A percentile compares a stretch with the other conserved stretches of the same genome.
Evolutionary conservation across 140 eudicot genomes (phyloP).

Genomic region (Flaveria floridana): DNA sequence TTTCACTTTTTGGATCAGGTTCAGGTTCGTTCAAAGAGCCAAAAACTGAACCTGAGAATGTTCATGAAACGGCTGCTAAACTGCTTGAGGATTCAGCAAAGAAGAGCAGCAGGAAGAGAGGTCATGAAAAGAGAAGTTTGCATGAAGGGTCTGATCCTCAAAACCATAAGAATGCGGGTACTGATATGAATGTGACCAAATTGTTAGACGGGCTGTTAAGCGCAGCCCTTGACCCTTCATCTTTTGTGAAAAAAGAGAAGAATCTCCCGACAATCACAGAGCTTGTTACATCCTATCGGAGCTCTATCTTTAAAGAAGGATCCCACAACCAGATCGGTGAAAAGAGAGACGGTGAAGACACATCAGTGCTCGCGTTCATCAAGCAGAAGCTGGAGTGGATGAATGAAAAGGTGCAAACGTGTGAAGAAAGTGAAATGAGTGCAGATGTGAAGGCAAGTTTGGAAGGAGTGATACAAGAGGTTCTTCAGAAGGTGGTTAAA

Average conservation of each 20-base stretch:
- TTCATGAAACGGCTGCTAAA: constrained; percentile 34
- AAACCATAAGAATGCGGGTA: constrained; percentile 13
- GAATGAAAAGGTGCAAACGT: constrained; percentile 41
- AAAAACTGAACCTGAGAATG: constrained; percentile 39
- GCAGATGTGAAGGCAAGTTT: constrained; percentile 36
- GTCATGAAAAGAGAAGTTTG: constrained; percentile 17
- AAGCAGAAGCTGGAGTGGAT: constrained; percentile 46
- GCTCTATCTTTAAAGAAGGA: constrained; percentile 34
- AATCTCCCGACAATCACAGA: constrained; percentile 34
- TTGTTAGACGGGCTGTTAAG: constrained; percentile 41
- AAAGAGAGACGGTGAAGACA: constrained; percentile 15
- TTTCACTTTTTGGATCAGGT: constrained; percentile 29
- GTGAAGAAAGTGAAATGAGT: constrained; percentile 45
- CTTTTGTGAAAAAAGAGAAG: constrained; percentile 28
- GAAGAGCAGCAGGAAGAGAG: constrained; percentile 19
- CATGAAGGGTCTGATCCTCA: constrained; percentile 21
- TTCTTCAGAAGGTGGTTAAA: constrained; percentile 47
- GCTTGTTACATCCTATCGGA: constrained; percentile 47
- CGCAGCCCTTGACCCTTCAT: constrained; percentile 54
- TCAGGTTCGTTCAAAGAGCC: constrained; percentile 39
- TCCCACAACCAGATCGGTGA: constrained; percentile 23
- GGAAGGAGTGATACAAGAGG: constrained; percentile 44
- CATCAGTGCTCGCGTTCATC: constrained; percentile 28
- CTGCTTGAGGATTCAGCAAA: constrained; percentile 31
- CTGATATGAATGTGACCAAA: constrained; percentile 28